A percentile compares a stretch with the other conserved stretches of the same genome.
phyloP scores from a whole-genome alignment of 257 asterid species.

The Sherardia arvensis region DNA sequence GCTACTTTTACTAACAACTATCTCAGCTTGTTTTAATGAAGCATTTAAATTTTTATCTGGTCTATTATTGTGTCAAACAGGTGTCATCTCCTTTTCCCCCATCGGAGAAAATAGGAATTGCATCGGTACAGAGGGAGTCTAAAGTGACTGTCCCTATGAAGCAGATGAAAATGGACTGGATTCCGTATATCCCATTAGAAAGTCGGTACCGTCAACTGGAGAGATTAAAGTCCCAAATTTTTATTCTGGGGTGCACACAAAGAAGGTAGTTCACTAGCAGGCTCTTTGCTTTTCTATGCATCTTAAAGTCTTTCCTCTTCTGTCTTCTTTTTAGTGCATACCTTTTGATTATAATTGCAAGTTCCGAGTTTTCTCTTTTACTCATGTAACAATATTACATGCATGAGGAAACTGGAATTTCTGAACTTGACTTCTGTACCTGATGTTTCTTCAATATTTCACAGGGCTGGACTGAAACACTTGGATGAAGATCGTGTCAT shows the following conservation, averaged over 20 bases:
- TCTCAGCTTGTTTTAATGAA: not conserved
- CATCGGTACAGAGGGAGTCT: constrained; percentile 86
- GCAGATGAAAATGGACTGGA: constrained; percentile 99
- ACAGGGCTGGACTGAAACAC: constrained; percentile 85
- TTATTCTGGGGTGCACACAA: constrained; percentile 73
- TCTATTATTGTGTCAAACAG: constrained; percentile 28
- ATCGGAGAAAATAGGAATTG: constrained; percentile 89
- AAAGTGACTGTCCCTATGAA: constrained; percentile 94
- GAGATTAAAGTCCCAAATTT: constrained; percentile 74
- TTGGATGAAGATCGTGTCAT: constrained; percentile 71
- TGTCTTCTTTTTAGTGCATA: not conserved
- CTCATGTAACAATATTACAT: not conserved
- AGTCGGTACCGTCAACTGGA: constrained; percentile 84
- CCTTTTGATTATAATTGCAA: not conserved
- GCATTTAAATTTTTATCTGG: not conserved
- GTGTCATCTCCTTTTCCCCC: constrained; percentile 93
- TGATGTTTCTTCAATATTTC: constrained; percentile 10
- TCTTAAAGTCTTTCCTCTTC: not conserved
- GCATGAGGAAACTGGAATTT: too few relatives aligned
- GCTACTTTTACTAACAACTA: not conserved
- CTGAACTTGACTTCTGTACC: not conserved
- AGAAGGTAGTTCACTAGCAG: too few relatives aligned
- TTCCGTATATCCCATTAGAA: constrained; percentile 82
- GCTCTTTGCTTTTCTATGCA: constrained; percentile 6
- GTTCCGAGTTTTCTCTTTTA: too few relatives aligned